These are phyloP conservation scores for Panellus pusillus DNA, from an alignment of 768 basidiomycete genomes.

Conservation along the genomic window DNA sequence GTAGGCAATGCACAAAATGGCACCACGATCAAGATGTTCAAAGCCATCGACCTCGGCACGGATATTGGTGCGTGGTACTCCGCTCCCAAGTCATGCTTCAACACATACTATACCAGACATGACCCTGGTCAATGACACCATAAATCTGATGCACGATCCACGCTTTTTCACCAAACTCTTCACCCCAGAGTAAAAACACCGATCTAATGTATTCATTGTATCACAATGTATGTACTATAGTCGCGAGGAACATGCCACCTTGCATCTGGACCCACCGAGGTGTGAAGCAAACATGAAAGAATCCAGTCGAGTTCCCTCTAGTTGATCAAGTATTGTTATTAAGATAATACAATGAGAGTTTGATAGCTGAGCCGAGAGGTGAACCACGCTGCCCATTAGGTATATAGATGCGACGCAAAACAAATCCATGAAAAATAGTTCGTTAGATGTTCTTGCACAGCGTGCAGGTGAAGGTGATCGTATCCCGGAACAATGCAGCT, in stretches of 20 bases:
- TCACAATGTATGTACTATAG: too few species aligned
- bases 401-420: constrained; percentile 25
- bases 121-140: constrained; percentile 12
- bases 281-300: background rate
- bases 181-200: background rate
- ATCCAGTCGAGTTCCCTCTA: constrained; percentile 1
- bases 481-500: constrained; percentile 83
- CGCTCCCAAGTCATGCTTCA: background rate
- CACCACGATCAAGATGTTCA: constrained; percentile 8
- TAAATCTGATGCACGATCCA: constrained; percentile 15
- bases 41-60: background rate
- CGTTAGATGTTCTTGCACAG: constrained; percentile 85
- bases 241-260: too few species aligned
- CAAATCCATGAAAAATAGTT: constrained; percentile 33
- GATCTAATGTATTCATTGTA: too few species aligned
- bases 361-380: constrained; percentile 19
- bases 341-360: constrained; percentile 19
- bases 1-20: constrained; percentile 1
- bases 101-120: background rate
- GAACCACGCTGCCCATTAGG: constrained; percentile 20
- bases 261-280: too few species aligned
- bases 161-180: constrained; percentile 13
- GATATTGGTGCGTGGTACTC: constrained; percentile 2
- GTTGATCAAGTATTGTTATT: constrained; percentile 5
- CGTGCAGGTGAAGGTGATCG: constrained; percentile 75